These are phyloP conservation scores for Penicillium corylophilum DNA, from an alignment of 2,329 filamentous ascomycete species.

Conservation along the genomic window DNA sequence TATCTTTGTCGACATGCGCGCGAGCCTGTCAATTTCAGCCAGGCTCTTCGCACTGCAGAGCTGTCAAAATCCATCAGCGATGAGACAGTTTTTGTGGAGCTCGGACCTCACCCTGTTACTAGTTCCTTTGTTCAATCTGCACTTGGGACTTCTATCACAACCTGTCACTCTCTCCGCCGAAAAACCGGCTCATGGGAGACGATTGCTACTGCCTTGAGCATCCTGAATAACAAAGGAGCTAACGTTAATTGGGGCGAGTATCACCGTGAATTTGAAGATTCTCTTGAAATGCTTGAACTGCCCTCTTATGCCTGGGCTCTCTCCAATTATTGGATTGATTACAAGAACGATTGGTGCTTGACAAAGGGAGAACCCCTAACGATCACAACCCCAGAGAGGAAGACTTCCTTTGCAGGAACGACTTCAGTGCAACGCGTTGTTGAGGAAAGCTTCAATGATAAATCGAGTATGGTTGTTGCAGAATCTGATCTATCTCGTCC, in stretches of 20 bases:
- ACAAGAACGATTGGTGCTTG: too few species aligned
- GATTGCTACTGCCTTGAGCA: background rate
- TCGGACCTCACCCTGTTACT: slow-evolving; percentile 64
- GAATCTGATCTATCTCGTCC: too few species aligned
- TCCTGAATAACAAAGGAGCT: background rate
- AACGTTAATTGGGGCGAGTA: background rate
- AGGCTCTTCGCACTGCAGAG: slow-evolving; percentile 60
- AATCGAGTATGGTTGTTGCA: too few species aligned
- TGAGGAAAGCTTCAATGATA: too few species aligned
- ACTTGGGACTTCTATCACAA: too few species aligned
- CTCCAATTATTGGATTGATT: slow-evolving; percentile 12
- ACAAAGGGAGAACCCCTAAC: too few species aligned
- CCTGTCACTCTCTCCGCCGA: too few species aligned
- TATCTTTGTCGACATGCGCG: slow-evolving; percentile 66
- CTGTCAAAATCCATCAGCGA: too few species aligned
- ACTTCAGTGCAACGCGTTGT: too few species aligned
- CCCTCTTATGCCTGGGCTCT: slow-evolving; percentile 14
- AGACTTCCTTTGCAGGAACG: too few species aligned
- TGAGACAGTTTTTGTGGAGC: slow-evolving; percentile 71
- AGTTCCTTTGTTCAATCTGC: too few species aligned
- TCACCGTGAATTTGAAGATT: background rate
- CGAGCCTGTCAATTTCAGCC: slow-evolving; percentile 67
- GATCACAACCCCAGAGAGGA: too few species aligned
- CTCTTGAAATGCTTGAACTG: background rate
- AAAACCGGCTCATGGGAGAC: background rate